Base-by-base conservation (phyloP, 2,329 filamentous ascomycete genomes). In the Furcasterigmium sp. region DNA sequence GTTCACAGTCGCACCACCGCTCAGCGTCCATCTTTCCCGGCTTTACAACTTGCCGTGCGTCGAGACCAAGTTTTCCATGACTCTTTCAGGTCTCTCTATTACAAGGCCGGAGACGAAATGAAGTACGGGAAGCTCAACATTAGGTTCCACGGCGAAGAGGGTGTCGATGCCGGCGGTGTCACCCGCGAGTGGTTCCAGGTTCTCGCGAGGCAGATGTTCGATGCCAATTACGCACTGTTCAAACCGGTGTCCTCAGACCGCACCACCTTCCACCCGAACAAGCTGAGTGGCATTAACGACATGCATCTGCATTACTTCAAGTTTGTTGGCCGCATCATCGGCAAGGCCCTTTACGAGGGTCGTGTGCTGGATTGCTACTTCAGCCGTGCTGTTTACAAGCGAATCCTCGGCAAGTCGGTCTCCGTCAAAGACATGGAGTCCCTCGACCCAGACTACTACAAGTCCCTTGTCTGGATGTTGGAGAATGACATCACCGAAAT, bases 381-480 rank as follows among this genome's bases (percentile, higher is more conserved):
- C 72, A 97, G 91, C 68, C 84, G 93, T 59, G 94, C 94, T 13
- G 91, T 98, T 41, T 98, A 98, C 76, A 97, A 97, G 72, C 86
- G 89, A 53, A 96, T 98, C 51, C 80, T 98, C 21, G 88, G 93
- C 60, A 95, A 94, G 63, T 82, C 88, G 4, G 91, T 97, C 32
- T 96, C 91, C 8, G 86, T 98, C 65, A 98, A 98, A 71, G 93
- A 98, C 58, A 97, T 98, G 90, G 93, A 98, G 65, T 96, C 91
- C 18, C 86, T 98, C 48, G 93, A 98, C 62, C 84, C 95, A 4
- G 91, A 98, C 57, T 98, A 98, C 70, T 96, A 97, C 80, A 98
- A 97, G 65, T 97, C 91, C 13, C 77, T 98, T 18, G 82, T 93
- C 47, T 98, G 94, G 94, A 97, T 98, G 83, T 75, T 97, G 45